These are phyloP conservation scores for Debaryomycetaceae sp. DNA, from an alignment of 1,139 yeast genomes.

Conservation along the genomic window DNA sequence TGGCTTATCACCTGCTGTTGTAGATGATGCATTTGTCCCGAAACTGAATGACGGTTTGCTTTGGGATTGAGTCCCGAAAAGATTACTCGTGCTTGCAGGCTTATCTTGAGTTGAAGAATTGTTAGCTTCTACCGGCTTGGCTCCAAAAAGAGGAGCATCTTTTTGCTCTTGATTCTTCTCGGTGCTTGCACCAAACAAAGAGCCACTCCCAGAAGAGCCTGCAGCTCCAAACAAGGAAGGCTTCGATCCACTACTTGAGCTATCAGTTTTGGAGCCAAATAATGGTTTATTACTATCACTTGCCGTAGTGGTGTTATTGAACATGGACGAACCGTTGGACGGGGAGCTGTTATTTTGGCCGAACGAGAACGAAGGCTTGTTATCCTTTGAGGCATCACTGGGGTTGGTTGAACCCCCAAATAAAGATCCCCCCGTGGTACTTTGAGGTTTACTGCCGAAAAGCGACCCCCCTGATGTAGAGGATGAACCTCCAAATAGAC, in stretches of 20 bases:
- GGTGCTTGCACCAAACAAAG: slow-evolving; percentile 3
- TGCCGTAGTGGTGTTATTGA: slow-evolving; percentile 6
- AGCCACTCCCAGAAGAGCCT: neutral
- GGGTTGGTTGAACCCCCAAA: neutral
- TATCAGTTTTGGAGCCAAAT: slow-evolving; percentile 7
- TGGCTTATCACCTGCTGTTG: neutral
- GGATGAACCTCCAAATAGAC: slow-evolving; percentile 7
- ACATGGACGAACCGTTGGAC: neutral
- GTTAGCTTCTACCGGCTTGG: slow-evolving; percentile 3
- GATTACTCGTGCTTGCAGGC: slow-evolving; percentile 5
- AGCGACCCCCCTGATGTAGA: neutral
- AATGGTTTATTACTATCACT: slow-evolving; percentile 4
- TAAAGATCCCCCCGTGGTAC: neutral
- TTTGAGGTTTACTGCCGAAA: neutral
- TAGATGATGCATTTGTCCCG: slow-evolving; percentile 6
- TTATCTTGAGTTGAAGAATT: slow-evolving; percentile 1
- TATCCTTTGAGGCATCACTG: neutral
- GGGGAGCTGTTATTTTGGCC: neutral
- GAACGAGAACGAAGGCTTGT: slow-evolving; percentile 2
- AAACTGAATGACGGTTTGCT: slow-evolving; percentile 6
- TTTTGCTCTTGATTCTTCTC: slow-evolving; percentile 13
- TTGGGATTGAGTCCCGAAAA: neutral
- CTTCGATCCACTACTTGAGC: slow-evolving; percentile 12
- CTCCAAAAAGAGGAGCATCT: slow-evolving; percentile 1
- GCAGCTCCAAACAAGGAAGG: slow-evolving; percentile 8